These are phyloP conservation scores for Hypomyces perniciosus DNA, from an alignment of 2,329 filamentous ascomycete species.

Conservation along the genomic window DNA sequence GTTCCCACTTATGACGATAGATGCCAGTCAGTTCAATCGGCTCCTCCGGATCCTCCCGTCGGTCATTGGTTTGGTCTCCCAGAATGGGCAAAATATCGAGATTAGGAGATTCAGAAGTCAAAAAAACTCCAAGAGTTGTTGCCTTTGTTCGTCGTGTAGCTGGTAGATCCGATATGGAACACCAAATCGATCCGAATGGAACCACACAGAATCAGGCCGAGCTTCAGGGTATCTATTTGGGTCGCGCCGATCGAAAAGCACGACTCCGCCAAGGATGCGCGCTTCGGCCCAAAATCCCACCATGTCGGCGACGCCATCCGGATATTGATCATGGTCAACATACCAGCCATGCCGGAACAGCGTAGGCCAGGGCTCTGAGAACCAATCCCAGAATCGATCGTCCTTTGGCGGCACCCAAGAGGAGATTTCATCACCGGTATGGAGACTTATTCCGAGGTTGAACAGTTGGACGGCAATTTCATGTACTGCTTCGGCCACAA, in stretches of 20 bases:
- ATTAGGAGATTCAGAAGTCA: not conserved
- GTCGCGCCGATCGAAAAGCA: slow-evolving; percentile 21
- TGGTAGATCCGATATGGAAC: slow-evolving; percentile 21
- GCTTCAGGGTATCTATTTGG: not conserved
- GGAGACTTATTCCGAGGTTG: slow-evolving; percentile 15
- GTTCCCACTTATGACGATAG: slow-evolving; percentile 15
- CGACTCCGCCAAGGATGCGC: slow-evolving; percentile 25
- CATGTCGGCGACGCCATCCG: slow-evolving; percentile 12
- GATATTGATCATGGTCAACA: slow-evolving; percentile 22
- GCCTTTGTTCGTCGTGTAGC: slow-evolving; percentile 19
- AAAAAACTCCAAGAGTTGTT: slow-evolving; percentile 19
- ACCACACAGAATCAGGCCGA: slow-evolving; percentile 14
- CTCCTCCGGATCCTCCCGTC: slow-evolving; percentile 13
- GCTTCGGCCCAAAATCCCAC: slow-evolving; percentile 24
- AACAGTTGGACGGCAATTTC: slow-evolving; percentile 23
- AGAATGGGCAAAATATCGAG: slow-evolving; percentile 6
- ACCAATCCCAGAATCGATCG: not conserved
- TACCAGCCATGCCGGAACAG: slow-evolving; percentile 23
- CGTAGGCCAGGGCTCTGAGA: slow-evolving; percentile 14
- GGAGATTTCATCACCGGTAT: slow-evolving; percentile 20
- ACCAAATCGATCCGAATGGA: slow-evolving; percentile 16
- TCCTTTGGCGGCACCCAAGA: slow-evolving; percentile 18
- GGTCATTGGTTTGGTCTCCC: not conserved
- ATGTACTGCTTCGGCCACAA: slow-evolving; percentile 24
- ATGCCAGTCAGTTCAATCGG: slow-evolving; percentile 11